Evolutionary conservation across 176 grass and related monocot species (phyloP), one percentile per base, ranked within the genome.

Genomic region (Bromus sterilis): DNA sequence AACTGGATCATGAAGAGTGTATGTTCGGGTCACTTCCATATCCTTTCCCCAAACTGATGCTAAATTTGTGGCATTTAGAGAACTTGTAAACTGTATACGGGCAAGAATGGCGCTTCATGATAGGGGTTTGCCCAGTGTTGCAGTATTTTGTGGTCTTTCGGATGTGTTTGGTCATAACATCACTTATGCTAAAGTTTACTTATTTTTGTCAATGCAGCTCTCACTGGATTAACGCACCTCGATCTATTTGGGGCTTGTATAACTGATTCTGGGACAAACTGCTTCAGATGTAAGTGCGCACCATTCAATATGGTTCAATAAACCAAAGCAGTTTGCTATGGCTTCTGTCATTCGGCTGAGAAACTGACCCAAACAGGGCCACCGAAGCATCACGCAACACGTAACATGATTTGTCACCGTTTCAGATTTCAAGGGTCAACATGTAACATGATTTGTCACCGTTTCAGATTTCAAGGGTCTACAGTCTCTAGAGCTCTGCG

Each of bases 221-320:
- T 99, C 76, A 96, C 87, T 85, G 91, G 93, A 75, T 85, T 99
- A 67, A 99, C 89, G 36, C 91, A 96, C 85, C 91, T 99, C 48
- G 97, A 99, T 85, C 87, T 99, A 12, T 99, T 99, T 79, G 97
- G 93, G 79, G 93, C 97, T 88, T 91, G 65, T 4, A 88, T 99
- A 82, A 96, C 91, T 68, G 97, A 99, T 82, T 64, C 84, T 67
- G 97, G 93, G 20, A 92, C 89, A 25, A 93, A 80, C 80, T 96
- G 74, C 85, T 87, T 99, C 36, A 90, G 81, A 86, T 77, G 96
- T 99, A 87, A 83, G 97, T 83, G 35, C 42, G 33, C 62, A 57
- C 14, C 18, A 53, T 53, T 53, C n/a, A n/a, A n/a, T n/a, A n/a
- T n/a, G n/a, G n/a, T n/a, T n/a, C n/a, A n/a, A n/a, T n/a, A 26